Evolutionary conservation across 202 grass and related monocot genomes (phyloP), one percentile per base, ranked within the genome.

Genomic region (Carex arenaria): DNA sequence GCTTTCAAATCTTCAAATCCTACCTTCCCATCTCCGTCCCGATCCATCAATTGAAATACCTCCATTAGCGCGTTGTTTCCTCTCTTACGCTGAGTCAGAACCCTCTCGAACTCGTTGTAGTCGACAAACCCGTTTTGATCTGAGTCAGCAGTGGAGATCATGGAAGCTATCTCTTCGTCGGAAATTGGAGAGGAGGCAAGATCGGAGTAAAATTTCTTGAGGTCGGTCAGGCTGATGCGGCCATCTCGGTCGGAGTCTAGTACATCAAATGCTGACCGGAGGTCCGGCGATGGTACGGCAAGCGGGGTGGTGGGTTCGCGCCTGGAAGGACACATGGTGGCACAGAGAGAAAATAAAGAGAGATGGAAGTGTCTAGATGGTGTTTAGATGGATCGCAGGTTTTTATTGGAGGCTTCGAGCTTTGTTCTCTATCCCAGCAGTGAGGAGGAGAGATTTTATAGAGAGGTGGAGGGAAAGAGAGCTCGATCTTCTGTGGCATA

Each of bases 181-280:
- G 86, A 80, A 72, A 90, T 72, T 12, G 61, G 85, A 49, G 60
- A 63, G 22, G 47, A 59, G n/a, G 81, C 52, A 3, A 80, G 20
- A 64, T 32, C 51, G 81, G 83, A 88, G 89, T 90, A 98, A 91
- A 98, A 98, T 18, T 85, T 66, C 85, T 92, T 95, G 89, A 99
- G 96, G 78, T 99, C 96, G 9, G 94, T 88, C 61, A 87, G 85
- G 89, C 96, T 94, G 89, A 99, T 95, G 80, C 88, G 87, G 85
- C 96, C 96, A 81, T 99, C 96, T 65, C 36, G 85, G 89, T 99
- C 96, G 32, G 89, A 88, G 88, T 99, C 96, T 68, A 99, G 89
- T 54, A 92, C 85, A 89, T 95, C 93, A 84, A 99, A 99, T 64
- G 89, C 96, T 65, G 93, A 87, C 3, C 89, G 85, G 61, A 99